Evolutionary conservation across 148 eudicot genomes (phyloP), one percentile per base, ranked within the genome.

Genomic region (Dysphania ambrosioides): DNA sequence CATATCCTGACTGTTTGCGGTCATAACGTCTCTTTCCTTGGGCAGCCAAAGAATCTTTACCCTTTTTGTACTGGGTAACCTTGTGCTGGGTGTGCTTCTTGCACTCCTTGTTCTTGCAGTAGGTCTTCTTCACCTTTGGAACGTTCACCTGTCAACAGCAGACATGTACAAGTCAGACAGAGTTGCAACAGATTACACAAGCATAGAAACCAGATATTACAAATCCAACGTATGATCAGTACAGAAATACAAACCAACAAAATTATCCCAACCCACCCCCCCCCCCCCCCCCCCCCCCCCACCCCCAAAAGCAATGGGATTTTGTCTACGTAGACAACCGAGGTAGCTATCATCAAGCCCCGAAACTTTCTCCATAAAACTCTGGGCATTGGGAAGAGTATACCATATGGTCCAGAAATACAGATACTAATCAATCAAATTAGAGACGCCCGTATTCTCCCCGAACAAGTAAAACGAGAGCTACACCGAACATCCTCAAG

Each of bases 11-110:
- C 64, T 91, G 93, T 51, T 91, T 91, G 60, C 97, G 78, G 67
- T 91, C 97, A 82, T 89, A 89, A 79, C 97, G 93, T 24, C 97
- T 85, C 84, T 91, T 91, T 44, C 93, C 93, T 47, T 91, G 96
- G 36, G 86, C 96, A 2, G 96, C 96, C 87, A 91, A 89, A 72
- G 93, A 88, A 70, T 91, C 97, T 74, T 91, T 91, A 0, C 97
- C 97, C 83, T 91, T 91, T 84, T 91, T 91, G 85, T 91, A 91
- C 47, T 91, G 97, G 18, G 97, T 91, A 31, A 91, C 97, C 86
- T 91, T 91, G 73, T 91, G 97, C 74, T 85, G 71, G 49, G 93
- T 87, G 80, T 91, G 97, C 85, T 91, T 91, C 77, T 64, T 77
- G 88, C 97, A 91, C 13, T 87, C 88, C 86, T 91, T 91, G 78